Evolutionary conservation across 306 rosid genomes (phyloP).

Genomic region (Sesbania bispinosa): DNA sequence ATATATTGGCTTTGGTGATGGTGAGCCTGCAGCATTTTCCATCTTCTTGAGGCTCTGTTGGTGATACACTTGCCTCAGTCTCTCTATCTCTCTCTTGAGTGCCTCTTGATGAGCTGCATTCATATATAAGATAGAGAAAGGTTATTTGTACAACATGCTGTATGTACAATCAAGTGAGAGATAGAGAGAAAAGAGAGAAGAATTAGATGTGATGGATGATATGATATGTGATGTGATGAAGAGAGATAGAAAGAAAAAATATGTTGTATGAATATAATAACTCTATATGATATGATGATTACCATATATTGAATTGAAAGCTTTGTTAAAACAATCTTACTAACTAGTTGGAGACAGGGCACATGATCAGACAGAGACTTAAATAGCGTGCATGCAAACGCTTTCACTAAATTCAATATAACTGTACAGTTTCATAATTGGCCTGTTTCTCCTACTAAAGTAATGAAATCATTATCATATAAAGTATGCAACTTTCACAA

Average conservation of each 20-base stretch:
- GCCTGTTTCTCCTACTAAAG: slow-evolving; percentile 13
- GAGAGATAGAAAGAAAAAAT: no score
- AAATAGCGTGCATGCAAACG: slow-evolving; percentile 37
- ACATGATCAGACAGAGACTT: slow-evolving; percentile 29
- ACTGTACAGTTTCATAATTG: slow-evolving; percentile 32
- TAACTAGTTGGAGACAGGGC: slow-evolving; percentile 25
- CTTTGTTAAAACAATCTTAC: slow-evolving; percentile 14
- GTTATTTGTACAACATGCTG: no score
- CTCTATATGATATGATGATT: neutral
- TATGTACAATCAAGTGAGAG: no score
- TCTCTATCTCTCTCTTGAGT: slow-evolving; percentile 91
- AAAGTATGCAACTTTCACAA: slow-evolving; percentile 22
- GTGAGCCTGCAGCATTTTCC: slow-evolving; percentile 41
- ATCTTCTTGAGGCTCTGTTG: slow-evolving; percentile 58
- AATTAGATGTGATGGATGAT: no score
- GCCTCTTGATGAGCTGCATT: slow-evolving; percentile 97
- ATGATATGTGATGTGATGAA: no score
- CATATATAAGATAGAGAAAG: no score
- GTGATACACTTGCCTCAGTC: slow-evolving; percentile 81
- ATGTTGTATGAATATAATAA: no score
- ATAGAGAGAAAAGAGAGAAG: no score
- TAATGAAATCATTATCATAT: neutral
- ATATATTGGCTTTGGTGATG: slow-evolving; percentile 26
- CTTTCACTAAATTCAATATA: slow-evolving; percentile 31
- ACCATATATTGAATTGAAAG: neutral